Evolutionary conservation across 305 asterid species (phyloP).

Genomic region (Ajuga reptans): DNA sequence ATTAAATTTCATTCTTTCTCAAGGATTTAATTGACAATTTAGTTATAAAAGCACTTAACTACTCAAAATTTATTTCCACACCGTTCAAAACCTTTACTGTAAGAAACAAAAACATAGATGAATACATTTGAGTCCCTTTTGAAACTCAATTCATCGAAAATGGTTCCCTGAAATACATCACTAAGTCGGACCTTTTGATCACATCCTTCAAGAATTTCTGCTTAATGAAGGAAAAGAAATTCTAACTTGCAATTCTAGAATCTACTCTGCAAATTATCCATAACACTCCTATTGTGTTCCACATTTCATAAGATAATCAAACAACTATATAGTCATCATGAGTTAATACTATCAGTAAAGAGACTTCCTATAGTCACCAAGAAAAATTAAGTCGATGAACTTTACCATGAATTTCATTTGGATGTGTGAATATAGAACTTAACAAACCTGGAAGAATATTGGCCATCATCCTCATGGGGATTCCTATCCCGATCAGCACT

Average conservation of each 20-base stretch:
- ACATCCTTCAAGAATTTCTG: background rate
- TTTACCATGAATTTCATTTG: constrained; percentile 4
- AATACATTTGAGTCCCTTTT: background rate
- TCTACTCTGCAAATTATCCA: background rate
- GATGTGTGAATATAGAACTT: background rate
- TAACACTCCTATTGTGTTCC: background rate
- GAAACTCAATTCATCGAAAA: background rate
- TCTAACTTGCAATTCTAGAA: background rate
- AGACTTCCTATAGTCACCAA: background rate
- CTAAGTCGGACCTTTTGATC: background rate
- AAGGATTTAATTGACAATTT: background rate
- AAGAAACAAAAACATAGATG: background rate
- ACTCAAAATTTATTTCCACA: constrained; percentile 1
- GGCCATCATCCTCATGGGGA: constrained; percentile 71
- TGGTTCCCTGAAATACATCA: background rate
- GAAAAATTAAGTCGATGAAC: background rate
- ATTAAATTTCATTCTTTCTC: background rate
- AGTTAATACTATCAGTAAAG: background rate
- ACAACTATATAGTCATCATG: background rate
- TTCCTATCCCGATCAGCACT: constrained; percentile 66
- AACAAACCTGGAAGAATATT: constrained; percentile 70
- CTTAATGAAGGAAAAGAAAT: background rate
- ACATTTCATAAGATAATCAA: background rate
- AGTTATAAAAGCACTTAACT: background rate
- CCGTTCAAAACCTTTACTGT: background rate